phyloP scores from a whole-genome alignment of 805 yeast genomes.

The Candida corydali region DNA sequence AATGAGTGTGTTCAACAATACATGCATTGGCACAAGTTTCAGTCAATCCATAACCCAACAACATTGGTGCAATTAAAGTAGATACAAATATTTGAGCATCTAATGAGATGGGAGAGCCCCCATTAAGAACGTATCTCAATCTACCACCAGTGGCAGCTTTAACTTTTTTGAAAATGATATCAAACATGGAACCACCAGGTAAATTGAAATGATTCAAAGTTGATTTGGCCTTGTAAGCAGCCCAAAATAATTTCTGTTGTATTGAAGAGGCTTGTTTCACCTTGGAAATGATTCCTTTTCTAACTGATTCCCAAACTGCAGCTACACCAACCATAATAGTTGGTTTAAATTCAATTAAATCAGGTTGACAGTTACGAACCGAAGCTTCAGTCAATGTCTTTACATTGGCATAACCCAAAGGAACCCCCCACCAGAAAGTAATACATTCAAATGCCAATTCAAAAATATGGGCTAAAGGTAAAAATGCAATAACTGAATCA shows the following conservation, averaged over 20 bases:
- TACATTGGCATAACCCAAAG: constrained; percentile 86
- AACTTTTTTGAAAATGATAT: constrained; percentile 80
- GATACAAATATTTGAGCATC: constrained; percentile 81
- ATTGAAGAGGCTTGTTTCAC: constrained; percentile 60
- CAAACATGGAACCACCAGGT: constrained; percentile 72
- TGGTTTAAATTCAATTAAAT: constrained; percentile 81
- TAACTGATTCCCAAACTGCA: constrained; percentile 95
- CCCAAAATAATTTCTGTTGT: constrained; percentile 84
- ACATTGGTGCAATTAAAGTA: constrained; percentile 75
- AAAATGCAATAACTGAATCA: constrained; percentile 80
- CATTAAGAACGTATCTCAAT: constrained; percentile 69
- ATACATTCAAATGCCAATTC: constrained; percentile 85
- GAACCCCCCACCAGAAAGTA: constrained; percentile 83
- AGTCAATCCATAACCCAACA: constrained; percentile 94
- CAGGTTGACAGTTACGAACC: constrained; percentile 82
- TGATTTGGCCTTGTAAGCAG: constrained; percentile 72
- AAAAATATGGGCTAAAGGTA: constrained; percentile 95
- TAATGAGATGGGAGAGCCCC: constrained; percentile 85
- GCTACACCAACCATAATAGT: constrained; percentile 98
- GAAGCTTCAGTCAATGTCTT: constrained; percentile 85
- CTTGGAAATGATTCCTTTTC: constrained; percentile 85
- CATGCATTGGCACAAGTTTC: constrained; percentile 91
- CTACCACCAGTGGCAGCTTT: constrained; percentile 95
- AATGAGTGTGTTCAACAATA: constrained; percentile 58
- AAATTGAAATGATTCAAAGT: constrained; percentile 58